Conservation (phyloP, 257 asterid species). For the Handroanthus guayacan region DNA sequence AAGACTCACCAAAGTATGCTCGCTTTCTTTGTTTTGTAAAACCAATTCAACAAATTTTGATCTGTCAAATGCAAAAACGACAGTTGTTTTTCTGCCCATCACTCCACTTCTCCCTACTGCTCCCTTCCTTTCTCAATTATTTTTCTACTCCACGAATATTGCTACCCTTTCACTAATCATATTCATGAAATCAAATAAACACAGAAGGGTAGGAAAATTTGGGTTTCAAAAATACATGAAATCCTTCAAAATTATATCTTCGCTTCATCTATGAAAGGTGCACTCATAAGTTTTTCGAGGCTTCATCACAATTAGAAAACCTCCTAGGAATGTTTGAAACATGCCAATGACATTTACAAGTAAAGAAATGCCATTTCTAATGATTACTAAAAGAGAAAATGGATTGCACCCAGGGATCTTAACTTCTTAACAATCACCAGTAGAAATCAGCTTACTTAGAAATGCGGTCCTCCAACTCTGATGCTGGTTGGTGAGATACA, state of each 20-base stretch:
- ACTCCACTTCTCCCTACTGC: background rate
- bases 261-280: background rate
- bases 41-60: background rate
- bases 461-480: constrained; percentile 73
- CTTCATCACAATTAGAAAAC: constrained; percentile 9
- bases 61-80: background rate
- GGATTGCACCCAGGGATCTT: background rate
- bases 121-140: background rate
- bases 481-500: constrained; percentile 48
- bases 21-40: background rate
- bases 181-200: background rate
- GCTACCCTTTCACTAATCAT: background rate
- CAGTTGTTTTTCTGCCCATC: background rate
- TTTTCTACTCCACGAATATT: constrained; percentile 12
- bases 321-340: background rate
- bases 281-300: no score
- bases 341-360: constrained; percentile 5
- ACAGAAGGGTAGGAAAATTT: background rate
- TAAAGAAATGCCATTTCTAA: background rate
- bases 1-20: background rate
- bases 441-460: constrained; percentile 59
- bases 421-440: constrained; percentile 27
- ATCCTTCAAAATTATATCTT: background rate
- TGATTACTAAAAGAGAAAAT: background rate
- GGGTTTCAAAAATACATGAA: background rate